Conservation (phyloP, 108 stramenopile genomes). For the Nitzschia palea region DNA sequence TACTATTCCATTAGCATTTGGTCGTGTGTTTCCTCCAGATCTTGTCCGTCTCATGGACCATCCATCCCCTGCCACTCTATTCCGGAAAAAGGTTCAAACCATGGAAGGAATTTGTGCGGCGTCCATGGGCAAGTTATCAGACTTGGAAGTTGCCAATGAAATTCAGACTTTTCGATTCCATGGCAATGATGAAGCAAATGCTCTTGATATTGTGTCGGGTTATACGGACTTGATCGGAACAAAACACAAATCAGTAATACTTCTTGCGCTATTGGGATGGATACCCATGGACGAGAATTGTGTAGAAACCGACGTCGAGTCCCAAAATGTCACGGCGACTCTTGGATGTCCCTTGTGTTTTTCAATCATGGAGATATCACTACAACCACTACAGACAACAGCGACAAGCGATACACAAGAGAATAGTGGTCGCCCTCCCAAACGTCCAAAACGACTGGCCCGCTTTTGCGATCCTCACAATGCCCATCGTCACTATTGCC, state of each 20-base stretch:
- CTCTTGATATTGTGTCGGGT: background rate
- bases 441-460: conserved; percentile 13
- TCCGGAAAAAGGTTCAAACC: background rate
- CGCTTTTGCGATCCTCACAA: conserved; percentile 7
- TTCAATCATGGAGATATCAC: conserved; percentile 5
- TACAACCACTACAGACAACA: background rate
- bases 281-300: background rate
- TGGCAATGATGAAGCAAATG: background rate
- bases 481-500: conserved; percentile 42
- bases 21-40: conserved; percentile 7
- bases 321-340: background rate
- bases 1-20: conserved; percentile 15
- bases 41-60: conserved; percentile 20
- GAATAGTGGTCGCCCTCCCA: background rate
- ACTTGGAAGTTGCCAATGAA: background rate
- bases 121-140: background rate
- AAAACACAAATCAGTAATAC: background rate
- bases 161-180: background rate
- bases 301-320: background rate
- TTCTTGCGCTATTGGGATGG: conserved; percentile 29
- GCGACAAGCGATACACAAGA: too few species aligned
- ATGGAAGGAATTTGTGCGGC: background rate
- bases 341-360: conserved; percentile 29
- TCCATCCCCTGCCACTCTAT: background rate
- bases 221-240: background rate